Evolutionary conservation across 1,139 yeast species (phyloP).

Genomic region (Nakaseomyces sp.): DNA sequence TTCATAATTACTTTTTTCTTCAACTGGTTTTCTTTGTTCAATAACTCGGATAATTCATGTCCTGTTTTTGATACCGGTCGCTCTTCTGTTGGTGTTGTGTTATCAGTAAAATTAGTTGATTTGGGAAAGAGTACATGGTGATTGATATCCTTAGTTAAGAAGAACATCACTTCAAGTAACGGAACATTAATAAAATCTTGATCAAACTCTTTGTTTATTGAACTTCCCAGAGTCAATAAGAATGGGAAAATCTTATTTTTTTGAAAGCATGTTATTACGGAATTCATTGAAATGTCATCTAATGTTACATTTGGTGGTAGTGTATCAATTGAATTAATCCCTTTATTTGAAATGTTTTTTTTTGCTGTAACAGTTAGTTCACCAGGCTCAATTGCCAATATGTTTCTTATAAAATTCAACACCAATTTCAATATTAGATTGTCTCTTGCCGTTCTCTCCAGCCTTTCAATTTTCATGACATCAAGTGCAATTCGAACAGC

Average conservation of each 20-base stretch:
- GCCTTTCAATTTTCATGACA: constrained; percentile 43
- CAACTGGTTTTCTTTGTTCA: constrained; percentile 50
- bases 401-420: constrained; percentile 63
- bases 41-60: constrained; percentile 42
- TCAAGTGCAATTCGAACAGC: constrained; percentile 64
- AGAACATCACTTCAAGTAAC: constrained; percentile 61
- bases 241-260: constrained; percentile 66
- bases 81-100: neutral
- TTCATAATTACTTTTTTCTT: constrained; percentile 43
- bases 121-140: neutral
- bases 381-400: constrained; percentile 68
- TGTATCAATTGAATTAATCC: constrained; percentile 31
- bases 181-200: constrained; percentile 51
- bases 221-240: constrained; percentile 57
- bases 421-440: constrained; percentile 65
- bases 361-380: constrained; percentile 41
- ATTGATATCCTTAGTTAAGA: constrained; percentile 47
- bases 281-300: constrained; percentile 62
- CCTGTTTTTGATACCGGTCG: constrained; percentile 15
- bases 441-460: constrained; percentile 62
- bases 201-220: constrained; percentile 57
- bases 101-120: neutral
- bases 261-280: constrained; percentile 49
- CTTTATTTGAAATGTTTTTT: constrained; percentile 30
- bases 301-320: constrained; percentile 47